phyloP scores from a whole-genome alignment of 2,329 filamentous ascomycete species.

The Ophiosphaerella narmari region DNA sequence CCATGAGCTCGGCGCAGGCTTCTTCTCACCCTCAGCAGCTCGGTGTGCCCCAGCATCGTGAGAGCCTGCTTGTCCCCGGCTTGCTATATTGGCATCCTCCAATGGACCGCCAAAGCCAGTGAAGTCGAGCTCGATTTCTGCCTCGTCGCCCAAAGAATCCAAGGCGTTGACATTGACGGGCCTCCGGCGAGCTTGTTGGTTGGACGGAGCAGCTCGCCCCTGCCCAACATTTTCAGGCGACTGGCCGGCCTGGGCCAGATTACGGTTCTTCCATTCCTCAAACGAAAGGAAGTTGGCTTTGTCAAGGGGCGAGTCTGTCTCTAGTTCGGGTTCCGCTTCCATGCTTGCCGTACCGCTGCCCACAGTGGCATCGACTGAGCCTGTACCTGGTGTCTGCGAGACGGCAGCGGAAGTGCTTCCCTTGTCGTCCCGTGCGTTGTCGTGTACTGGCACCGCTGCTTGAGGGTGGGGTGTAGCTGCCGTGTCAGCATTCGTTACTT shows the following conservation, averaged over 20 bases:
- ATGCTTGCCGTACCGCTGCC: slow-evolving; percentile 16
- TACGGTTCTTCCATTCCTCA: slow-evolving; percentile 97
- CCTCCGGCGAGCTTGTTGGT: slow-evolving; percentile 55
- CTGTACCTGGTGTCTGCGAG: slow-evolving; percentile 11
- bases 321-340: slow-evolving; percentile 56
- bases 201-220: slow-evolving; percentile 52
- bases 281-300: slow-evolving; percentile 91
- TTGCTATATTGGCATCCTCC: slow-evolving; percentile 22
- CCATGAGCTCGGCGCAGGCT: slow-evolving; percentile 38
- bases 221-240: slow-evolving; percentile 69
- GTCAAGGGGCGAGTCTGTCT: slow-evolving; percentile 69
- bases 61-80: slow-evolving; percentile 17
- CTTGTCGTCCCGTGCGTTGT: slow-evolving; percentile 7
- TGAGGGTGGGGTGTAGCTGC: slow-evolving; percentile 15
- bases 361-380: slow-evolving; percentile 6
- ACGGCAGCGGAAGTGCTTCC: not conserved
- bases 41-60: slow-evolving; percentile 19
- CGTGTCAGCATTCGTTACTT: slow-evolving; percentile 14
- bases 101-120: slow-evolving; percentile 60
- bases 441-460: slow-evolving; percentile 11
- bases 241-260: slow-evolving; percentile 83
- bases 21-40: slow-evolving; percentile 30
- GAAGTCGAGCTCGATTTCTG: slow-evolving; percentile 80
- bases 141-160: slow-evolving; percentile 82
- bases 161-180: slow-evolving; percentile 67